phyloP scores from a whole-genome alignment of 169 alveolate species.

The Sarcocystis neurona region DNA sequence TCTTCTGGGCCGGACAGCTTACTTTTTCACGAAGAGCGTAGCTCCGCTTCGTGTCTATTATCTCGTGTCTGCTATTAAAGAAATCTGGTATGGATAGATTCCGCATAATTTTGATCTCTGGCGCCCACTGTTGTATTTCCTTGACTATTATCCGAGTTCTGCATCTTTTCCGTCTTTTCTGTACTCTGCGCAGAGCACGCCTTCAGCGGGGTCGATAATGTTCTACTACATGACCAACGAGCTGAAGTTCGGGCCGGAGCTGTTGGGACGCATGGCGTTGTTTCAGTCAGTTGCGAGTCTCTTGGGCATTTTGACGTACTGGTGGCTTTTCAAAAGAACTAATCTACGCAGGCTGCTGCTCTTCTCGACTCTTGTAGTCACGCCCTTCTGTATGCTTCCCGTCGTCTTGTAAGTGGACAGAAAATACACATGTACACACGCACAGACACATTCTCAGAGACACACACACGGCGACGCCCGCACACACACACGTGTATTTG shows the following conservation, averaged over 20 bases:
- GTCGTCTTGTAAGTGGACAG: conserved; percentile 68
- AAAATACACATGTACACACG: neutral
- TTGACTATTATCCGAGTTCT: no score
- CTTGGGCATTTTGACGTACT: conserved; percentile 75
- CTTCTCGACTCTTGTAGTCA: conserved; percentile 77
- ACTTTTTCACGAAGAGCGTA: no score
- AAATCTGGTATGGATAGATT: no score
- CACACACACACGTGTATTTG: neutral
- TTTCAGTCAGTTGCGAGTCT: conserved; percentile 83
- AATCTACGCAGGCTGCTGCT: conserved; percentile 73
- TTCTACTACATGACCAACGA: conserved; percentile 87
- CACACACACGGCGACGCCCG: neutral
- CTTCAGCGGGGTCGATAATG: conserved; percentile 85
- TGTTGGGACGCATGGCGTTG: conserved; percentile 83
- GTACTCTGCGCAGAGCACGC: conserved; percentile 64
- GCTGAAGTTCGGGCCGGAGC: conserved; percentile 80
- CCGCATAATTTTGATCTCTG: no score
- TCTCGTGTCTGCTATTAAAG: no score
- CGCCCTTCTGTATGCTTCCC: conserved; percentile 79
- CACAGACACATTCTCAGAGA: neutral
- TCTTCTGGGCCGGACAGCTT: no score
- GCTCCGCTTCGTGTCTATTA: no score
- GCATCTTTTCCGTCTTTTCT: neutral
- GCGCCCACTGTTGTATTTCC: no score
- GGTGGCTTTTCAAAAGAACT: conserved; percentile 68